phyloP scores from a whole-genome alignment of 2,329 filamentous ascomycete species.

The Capronia coronata region DNA sequence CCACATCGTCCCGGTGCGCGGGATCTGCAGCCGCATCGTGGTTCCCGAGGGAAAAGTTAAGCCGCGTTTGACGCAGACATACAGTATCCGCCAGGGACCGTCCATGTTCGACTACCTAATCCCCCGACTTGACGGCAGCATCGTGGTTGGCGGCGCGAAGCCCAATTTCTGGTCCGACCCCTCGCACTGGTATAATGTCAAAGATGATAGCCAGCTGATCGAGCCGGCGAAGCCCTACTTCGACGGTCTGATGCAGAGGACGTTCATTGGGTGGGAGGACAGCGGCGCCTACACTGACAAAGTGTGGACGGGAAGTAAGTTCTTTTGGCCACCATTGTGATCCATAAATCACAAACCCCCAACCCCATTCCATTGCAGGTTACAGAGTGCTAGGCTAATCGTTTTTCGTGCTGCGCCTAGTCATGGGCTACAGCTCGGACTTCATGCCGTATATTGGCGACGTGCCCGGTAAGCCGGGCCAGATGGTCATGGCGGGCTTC shows the following conservation, averaged over 20 bases:
- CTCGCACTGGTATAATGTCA: constrained; percentile 43
- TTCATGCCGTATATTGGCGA: constrained; percentile 47
- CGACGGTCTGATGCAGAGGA: constrained; percentile 35
- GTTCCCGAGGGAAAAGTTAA: background rate
- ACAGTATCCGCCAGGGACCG: constrained; percentile 54
- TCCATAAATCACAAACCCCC: background rate
- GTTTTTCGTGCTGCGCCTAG: constrained; percentile 19
- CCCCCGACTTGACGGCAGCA: constrained; percentile 45
- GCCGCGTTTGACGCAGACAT: constrained; percentile 37
- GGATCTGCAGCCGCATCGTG: constrained; percentile 3
- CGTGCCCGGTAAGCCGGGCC: constrained; percentile 38
- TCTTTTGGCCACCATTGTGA: background rate
- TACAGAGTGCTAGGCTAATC: background rate
- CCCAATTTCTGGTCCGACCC: constrained; percentile 35
- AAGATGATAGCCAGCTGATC: constrained; percentile 44
- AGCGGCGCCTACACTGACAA: constrained; percentile 32
- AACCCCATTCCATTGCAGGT: too few relatives aligned
- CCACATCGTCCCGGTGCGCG: constrained; percentile 35
- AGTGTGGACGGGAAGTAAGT: constrained; percentile 36
- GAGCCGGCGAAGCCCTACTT: constrained; percentile 38
- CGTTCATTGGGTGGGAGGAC: constrained; percentile 34
- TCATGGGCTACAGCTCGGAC: constrained; percentile 49
- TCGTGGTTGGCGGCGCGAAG: constrained; percentile 58
- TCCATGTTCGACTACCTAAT: constrained; percentile 63
- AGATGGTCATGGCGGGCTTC: constrained; percentile 56